These are phyloP conservation scores for Candida pseudoglaebosa DNA, from an alignment of 805 yeast species.

Conservation along the genomic window DNA sequence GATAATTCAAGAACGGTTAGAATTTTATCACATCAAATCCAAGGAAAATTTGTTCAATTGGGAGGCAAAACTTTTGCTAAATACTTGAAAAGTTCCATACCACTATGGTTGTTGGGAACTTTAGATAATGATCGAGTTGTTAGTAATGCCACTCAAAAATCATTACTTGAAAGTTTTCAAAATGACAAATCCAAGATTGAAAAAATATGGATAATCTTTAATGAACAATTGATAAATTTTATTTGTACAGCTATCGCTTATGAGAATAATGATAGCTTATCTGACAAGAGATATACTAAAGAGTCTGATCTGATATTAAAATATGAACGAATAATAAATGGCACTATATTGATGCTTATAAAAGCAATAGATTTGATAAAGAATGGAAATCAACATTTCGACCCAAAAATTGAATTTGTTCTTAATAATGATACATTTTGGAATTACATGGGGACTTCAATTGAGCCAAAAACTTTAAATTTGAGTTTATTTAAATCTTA, in stretches of 20 bases:
- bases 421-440: conserved; percentile 29
- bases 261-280: conserved; percentile 61
- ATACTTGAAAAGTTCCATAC: conserved; percentile 67
- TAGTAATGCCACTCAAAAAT: conserved; percentile 42
- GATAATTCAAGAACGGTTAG: conserved; percentile 70
- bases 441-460: conserved; percentile 26
- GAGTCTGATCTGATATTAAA: conserved; percentile 64
- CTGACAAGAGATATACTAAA: conserved; percentile 69
- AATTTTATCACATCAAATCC: conserved; percentile 56
- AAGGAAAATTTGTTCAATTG: conserved; percentile 45
- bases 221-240: conserved; percentile 51
- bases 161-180: conserved; percentile 53
- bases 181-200: conserved; percentile 45
- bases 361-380: conserved; percentile 22
- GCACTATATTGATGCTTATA: conserved; percentile 47
- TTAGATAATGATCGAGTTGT: conserved; percentile 69
- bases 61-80: conserved; percentile 55
- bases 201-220: conserved; percentile 59
- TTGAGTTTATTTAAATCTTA: conserved; percentile 28
- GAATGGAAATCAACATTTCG: conserved; percentile 3
- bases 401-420: conserved; percentile 16
- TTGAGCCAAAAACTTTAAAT: conserved; percentile 23
- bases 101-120: conserved; percentile 67
- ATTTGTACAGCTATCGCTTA: conserved; percentile 47
- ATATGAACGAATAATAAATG: conserved; percentile 52